phyloP scores from a whole-genome alignment of 2,329 filamentous ascomycete species.

The Alternaria sp. region DNA sequence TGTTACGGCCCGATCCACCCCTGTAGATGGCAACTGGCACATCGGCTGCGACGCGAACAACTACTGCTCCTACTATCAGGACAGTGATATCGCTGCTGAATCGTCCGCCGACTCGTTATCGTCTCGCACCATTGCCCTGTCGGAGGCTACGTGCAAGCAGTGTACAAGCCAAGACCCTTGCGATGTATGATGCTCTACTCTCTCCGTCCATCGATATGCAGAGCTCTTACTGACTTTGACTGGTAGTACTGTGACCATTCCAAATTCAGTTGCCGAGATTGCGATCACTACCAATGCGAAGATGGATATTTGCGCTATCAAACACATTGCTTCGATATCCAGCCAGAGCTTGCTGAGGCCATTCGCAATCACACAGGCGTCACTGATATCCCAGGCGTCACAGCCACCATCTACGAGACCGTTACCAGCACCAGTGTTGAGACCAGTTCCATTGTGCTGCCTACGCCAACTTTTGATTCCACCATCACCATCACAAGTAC shows the following conservation, averaged over 20 bases:
- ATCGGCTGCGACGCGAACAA: slow-evolving; percentile 17
- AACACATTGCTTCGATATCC: background rate
- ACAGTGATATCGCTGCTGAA: background rate
- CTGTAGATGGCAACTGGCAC: slow-evolving; percentile 10
- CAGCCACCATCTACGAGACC: slow-evolving; percentile 2
- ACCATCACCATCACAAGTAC: background rate
- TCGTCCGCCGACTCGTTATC: background rate
- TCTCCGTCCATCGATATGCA: background rate
- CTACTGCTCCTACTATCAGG: slow-evolving; percentile 17
- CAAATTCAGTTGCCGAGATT: background rate
- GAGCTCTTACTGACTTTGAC: background rate
- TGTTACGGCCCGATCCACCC: background rate
- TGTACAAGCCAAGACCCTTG: background rate
- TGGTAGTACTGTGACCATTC: background rate
- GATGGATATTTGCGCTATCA: background rate
- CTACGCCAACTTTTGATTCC: background rate
- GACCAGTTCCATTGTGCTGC: background rate
- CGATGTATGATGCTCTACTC: background rate
- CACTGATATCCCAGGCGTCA: background rate
- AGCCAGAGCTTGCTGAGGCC: background rate
- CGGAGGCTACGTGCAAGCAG: background rate
- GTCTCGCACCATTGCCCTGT: background rate
- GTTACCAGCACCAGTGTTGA: background rate
- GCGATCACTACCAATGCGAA: slow-evolving; percentile 1
- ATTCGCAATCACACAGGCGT: background rate